Conservation (phyloP, 805 yeast species). For the Candida rishiriensis region DNA sequence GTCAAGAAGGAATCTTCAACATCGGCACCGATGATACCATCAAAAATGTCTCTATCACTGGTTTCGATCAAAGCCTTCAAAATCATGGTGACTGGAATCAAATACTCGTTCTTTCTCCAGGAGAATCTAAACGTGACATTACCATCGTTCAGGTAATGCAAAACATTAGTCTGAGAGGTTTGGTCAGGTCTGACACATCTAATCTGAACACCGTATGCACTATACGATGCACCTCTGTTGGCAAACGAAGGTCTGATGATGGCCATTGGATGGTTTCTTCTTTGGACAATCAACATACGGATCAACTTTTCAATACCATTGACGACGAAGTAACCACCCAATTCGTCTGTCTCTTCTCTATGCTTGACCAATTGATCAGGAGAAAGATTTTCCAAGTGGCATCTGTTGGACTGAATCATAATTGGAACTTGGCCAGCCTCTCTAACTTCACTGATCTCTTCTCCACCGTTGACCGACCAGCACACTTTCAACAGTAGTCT, state of each 20-base stretch:
- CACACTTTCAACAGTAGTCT: conserved; percentile 71
- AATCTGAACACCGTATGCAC: conserved; percentile 89
- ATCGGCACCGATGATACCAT: conserved; percentile 92
- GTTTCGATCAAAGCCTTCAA: conserved; percentile 87
- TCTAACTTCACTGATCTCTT: conserved; percentile 72
- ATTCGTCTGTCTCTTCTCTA: conserved; percentile 90
- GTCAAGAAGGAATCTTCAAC: conserved; percentile 86
- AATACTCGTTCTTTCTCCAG: conserved; percentile 94
- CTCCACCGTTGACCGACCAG: conserved; percentile 88
- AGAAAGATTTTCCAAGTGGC: conserved; percentile 80
- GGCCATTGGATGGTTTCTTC: conserved; percentile 98
- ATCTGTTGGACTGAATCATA: conserved; percentile 87
- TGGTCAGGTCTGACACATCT: conserved; percentile 95
- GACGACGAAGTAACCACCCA: conserved; percentile 94
- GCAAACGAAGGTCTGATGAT: conserved; percentile 90
- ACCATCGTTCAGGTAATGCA: conserved; percentile 93
- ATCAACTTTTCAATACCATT: conserved; percentile 96
- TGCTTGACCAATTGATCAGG: conserved; percentile 74
- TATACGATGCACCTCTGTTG: conserved; percentile 88
- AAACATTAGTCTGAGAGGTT: conserved; percentile 95
- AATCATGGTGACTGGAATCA: conserved; percentile 90
- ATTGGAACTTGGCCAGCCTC: conserved; percentile 90
- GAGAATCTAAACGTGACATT: conserved; percentile 94
- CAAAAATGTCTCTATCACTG: conserved; percentile 91
- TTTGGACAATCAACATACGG: conserved; percentile 96